Conservation (phyloP, 345 rosid genomes). For the Sonneratia alba region DNA sequence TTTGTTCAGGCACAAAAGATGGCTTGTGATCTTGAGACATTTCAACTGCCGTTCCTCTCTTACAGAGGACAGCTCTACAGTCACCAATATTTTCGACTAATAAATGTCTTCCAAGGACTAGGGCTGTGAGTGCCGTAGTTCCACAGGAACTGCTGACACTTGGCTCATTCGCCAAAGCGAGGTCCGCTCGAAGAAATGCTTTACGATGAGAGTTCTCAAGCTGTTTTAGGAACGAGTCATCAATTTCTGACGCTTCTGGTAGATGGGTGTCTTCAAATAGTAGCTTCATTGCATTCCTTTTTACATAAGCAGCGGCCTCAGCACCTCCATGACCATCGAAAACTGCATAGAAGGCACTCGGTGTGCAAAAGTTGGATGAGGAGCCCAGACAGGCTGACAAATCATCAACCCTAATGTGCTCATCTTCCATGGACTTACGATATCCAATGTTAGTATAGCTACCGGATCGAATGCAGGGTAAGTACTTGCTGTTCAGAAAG, state of each 20-base stretch:
- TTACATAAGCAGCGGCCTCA: slow-evolving; percentile 72
- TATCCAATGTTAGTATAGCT: slow-evolving; percentile 62
- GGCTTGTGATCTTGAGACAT: slow-evolving; percentile 85
- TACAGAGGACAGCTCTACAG: slow-evolving; percentile 77
- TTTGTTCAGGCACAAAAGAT: slow-evolving; percentile 48
- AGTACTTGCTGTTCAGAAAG: slow-evolving; percentile 24
- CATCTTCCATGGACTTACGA: slow-evolving; percentile 73
- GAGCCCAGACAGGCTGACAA: slow-evolving; percentile 49
- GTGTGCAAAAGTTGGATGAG: slow-evolving; percentile 31
- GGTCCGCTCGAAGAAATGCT: slow-evolving; percentile 49
- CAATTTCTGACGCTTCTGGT: slow-evolving; percentile 42
- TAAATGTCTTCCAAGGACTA: slow-evolving; percentile 57
- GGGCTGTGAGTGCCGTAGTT: slow-evolving; percentile 55
- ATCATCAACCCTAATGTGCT: slow-evolving; percentile 71
- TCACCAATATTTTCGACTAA: slow-evolving; percentile 82
- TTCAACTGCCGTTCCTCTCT: slow-evolving; percentile 59
- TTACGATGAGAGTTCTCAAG: slow-evolving; percentile 42
- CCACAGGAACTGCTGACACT: slow-evolving; percentile 39
- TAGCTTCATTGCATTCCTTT: slow-evolving; percentile 56
- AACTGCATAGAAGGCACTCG: slow-evolving; percentile 82
- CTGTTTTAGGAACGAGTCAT: slow-evolving; percentile 33
- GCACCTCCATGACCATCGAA: slow-evolving; percentile 94
- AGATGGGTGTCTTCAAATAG: slow-evolving; percentile 57
- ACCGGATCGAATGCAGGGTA: slow-evolving; percentile 73
- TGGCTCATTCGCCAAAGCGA: slow-evolving; percentile 41